A percentile compares a stretch with the other conserved stretches of the same genome.
Conservation (phyloP, 192 early-diverging fungal species). For the Mortierella hygrophila region DNA sequence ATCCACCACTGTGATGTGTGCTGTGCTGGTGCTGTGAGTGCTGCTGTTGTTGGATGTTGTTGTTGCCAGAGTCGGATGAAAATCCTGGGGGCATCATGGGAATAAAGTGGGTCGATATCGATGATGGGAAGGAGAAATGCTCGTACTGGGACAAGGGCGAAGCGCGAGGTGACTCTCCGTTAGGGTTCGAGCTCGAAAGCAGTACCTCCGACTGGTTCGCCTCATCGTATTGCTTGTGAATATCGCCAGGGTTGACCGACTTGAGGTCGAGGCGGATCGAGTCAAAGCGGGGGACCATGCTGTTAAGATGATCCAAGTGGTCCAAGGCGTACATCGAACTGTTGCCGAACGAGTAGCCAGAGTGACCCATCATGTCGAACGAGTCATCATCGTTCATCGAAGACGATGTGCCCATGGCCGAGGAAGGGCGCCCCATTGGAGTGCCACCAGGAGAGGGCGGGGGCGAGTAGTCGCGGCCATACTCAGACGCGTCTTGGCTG, state of each 20-base stretch:
- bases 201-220: slow-evolving; percentile 8
- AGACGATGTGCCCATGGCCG: slow-evolving; percentile 32
- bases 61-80: slow-evolving; percentile 13
- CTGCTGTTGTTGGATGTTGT: slow-evolving; percentile 20
- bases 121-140: slow-evolving; percentile 47
- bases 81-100: slow-evolving; percentile 31
- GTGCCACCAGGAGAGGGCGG: slow-evolving; percentile 39
- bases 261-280: slow-evolving; percentile 52
- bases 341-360: slow-evolving; percentile 39
- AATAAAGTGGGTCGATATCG: slow-evolving; percentile 50
- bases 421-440: slow-evolving; percentile 11
- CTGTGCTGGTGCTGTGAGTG: slow-evolving; percentile 4
- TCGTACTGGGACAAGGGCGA: slow-evolving; percentile 54
- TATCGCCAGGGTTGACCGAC: slow-evolving; percentile 45
- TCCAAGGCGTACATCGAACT: slow-evolving; percentile 50
- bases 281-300: slow-evolving; percentile 43
- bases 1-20: slow-evolving; percentile 14
- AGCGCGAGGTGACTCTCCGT: slow-evolving; percentile 43
- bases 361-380: slow-evolving; percentile 51
- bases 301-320: slow-evolving; percentile 42
- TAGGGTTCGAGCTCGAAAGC: slow-evolving; percentile 39
- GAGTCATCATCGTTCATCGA: slow-evolving; percentile 52
- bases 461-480: slow-evolving; percentile 48
- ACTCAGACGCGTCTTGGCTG: slow-evolving; percentile 41
- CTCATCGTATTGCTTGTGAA: slow-evolving; percentile 43